Percentiles rank a stretch among this genome's conserved stretches.
Conservation (phyloP, 345 rosid species). For the Bruguiera sexangula region DNA sequence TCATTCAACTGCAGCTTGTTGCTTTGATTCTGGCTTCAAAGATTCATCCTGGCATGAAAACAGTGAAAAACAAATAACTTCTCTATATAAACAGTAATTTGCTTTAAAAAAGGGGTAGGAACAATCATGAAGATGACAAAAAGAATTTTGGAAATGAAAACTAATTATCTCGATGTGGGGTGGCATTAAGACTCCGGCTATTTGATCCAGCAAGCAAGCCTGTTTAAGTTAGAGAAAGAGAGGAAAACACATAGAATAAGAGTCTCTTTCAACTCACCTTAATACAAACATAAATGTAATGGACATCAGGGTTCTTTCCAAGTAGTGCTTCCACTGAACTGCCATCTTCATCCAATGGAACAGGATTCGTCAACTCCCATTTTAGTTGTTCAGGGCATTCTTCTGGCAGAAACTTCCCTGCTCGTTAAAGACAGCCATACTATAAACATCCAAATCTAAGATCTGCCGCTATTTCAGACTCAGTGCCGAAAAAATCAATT, state of each 20-base stretch:
- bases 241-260: background rate
- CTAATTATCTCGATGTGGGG: background rate
- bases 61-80: background rate
- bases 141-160: background rate
- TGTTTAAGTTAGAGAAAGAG: background rate
- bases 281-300: conserved; percentile 62
- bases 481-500: background rate
- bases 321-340: conserved; percentile 53
- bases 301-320: conserved; percentile 70
- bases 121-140: background rate
- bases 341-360: conserved; percentile 57
- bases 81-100: no score
- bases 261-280: conserved; percentile 40
- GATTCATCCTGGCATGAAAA: conserved; percentile 23
- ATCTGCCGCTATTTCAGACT: background rate
- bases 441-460: background rate
- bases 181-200: background rate
- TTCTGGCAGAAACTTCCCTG: conserved; percentile 57
- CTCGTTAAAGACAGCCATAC: conserved; percentile 9
- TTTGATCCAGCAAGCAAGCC: background rate
- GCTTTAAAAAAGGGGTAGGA: background rate
- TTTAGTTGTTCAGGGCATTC: conserved; percentile 36
- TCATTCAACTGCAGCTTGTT: conserved; percentile 7
- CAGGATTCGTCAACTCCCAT: conserved; percentile 57
- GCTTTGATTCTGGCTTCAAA: conserved; percentile 18